phyloP scores from a whole-genome alignment of 352 stramenopile genomes.

The Sclerospora graminicola region DNA sequence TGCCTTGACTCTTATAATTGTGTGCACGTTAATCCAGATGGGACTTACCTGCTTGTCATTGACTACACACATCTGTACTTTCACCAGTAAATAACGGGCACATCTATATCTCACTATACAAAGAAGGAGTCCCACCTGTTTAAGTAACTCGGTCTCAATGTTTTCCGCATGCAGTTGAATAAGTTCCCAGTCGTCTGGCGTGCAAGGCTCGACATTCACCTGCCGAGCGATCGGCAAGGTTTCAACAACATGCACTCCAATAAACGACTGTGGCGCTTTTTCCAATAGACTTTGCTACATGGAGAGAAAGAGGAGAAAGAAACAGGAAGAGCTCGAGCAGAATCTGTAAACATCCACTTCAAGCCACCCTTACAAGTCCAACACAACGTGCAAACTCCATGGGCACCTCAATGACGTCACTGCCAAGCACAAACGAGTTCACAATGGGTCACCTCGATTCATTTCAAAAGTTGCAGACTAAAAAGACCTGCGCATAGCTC shows the following conservation, averaged over 20 bases:
- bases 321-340: too few species aligned
- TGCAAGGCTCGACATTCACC: conserved; percentile 79
- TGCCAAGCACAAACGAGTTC: conserved; percentile 11
- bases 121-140: conserved; percentile 42
- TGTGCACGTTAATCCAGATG: conserved; percentile 74
- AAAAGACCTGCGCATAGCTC: conserved; percentile 35
- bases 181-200: conserved; percentile 84
- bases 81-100: not conserved
- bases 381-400: conserved; percentile 73
- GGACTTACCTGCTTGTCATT: conserved; percentile 80
- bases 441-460: not conserved
- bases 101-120: not conserved
- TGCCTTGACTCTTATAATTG: conserved; percentile 54
- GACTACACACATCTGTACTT: conserved; percentile 67
- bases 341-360: too few species aligned
- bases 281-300: conserved; percentile 51
- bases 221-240: conserved; percentile 50
- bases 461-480: not conserved
- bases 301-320: not conserved
- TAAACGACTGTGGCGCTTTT: conserved; percentile 41
- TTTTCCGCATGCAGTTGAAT: conserved; percentile 80
- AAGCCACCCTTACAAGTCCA: conserved; percentile 39
- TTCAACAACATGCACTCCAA: conserved; percentile 71
- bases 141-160: conserved; percentile 74
- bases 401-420: conserved; percentile 76